Evolutionary conservation across 2,329 filamentous ascomycete genomes (phyloP).

Genomic region (Verticillium nonalfalfae): DNA sequence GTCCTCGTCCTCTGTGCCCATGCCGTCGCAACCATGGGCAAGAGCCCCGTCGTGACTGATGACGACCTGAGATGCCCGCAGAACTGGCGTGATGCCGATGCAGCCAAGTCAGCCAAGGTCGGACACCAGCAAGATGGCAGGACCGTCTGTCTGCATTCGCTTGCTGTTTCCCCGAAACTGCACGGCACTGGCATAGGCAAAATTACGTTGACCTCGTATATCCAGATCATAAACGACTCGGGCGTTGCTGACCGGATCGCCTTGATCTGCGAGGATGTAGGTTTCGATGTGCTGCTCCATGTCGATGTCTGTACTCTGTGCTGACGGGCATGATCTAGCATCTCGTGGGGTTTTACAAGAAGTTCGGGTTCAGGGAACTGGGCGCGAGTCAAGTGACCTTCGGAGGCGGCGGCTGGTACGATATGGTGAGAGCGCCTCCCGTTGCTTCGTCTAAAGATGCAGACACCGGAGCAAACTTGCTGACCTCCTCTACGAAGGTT

Average conservation of each 20-base stretch:
- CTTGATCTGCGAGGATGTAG: constrained; percentile 67
- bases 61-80: constrained; percentile 67
- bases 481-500: constrained; percentile 12
- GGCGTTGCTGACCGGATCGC: constrained; percentile 66
- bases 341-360: constrained; percentile 68
- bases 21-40: constrained; percentile 67
- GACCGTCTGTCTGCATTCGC: constrained; percentile 75
- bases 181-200: constrained; percentile 69
- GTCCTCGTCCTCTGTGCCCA: constrained; percentile 66
- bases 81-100: constrained; percentile 53
- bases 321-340: constrained; percentile 30
- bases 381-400: constrained; percentile 66
- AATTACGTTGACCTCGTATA: constrained; percentile 67
- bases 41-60: constrained; percentile 60
- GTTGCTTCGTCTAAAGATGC: background rate
- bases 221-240: constrained; percentile 67
- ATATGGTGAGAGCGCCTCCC: constrained; percentile 55
- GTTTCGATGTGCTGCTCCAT: constrained; percentile 12
- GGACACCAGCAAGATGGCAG: constrained; percentile 69
- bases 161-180: constrained; percentile 71
- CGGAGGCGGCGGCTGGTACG: constrained; percentile 74
- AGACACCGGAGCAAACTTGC: background rate
- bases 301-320: background rate
- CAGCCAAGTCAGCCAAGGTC: constrained; percentile 22
- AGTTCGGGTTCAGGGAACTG: constrained; percentile 63